Percentiles rank a stretch among this genome's conserved stretches.
These are phyloP conservation scores for Striga asiatica DNA, from an alignment of 257 asterid genomes.

Conservation along the genomic window DNA sequence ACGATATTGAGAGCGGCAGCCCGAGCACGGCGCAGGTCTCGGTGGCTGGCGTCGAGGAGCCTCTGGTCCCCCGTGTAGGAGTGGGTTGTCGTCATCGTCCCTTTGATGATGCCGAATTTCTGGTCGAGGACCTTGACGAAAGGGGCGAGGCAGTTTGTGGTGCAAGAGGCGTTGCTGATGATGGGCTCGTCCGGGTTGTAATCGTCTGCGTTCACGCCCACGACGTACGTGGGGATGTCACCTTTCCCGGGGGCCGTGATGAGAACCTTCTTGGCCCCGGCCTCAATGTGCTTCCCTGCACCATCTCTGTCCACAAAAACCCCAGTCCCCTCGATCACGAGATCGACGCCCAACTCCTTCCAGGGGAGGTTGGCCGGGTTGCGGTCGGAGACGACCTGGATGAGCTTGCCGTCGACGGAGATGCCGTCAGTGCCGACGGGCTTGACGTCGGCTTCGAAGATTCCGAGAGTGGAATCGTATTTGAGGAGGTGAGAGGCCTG, in stretches of 20 bases:
- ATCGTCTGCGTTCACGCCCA: slow-evolving; percentile 79
- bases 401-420: slow-evolving; percentile 65
- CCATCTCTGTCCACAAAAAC: slow-evolving; percentile 93
- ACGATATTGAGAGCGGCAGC: slow-evolving; percentile 97
- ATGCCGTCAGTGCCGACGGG: slow-evolving; percentile 53
- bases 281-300: slow-evolving; percentile 83
- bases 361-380: slow-evolving; percentile 61
- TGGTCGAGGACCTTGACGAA: slow-evolving; percentile 93
- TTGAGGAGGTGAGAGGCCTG: slow-evolving; percentile 98
- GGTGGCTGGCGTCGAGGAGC: slow-evolving; percentile 96
- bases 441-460: slow-evolving; percentile 78
- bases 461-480: slow-evolving; percentile 94
- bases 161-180: slow-evolving; percentile 96
- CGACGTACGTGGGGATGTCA: slow-evolving; percentile 88
- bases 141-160: slow-evolving; percentile 98
- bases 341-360: slow-evolving; percentile 64
- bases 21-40: slow-evolving; percentile 89
- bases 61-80: slow-evolving; percentile 98
- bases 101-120: slow-evolving; percentile 88
- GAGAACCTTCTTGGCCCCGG: slow-evolving; percentile 94
- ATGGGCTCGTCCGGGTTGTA: slow-evolving; percentile 59
- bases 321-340: slow-evolving; percentile 93
- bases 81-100: slow-evolving; percentile 99
- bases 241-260: slow-evolving; percentile 98
- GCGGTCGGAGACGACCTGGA: slow-evolving; percentile 59